phyloP scores from a whole-genome alignment of 2,329 filamentous ascomycete species.

The Ceratocystis albifundus region DNA sequence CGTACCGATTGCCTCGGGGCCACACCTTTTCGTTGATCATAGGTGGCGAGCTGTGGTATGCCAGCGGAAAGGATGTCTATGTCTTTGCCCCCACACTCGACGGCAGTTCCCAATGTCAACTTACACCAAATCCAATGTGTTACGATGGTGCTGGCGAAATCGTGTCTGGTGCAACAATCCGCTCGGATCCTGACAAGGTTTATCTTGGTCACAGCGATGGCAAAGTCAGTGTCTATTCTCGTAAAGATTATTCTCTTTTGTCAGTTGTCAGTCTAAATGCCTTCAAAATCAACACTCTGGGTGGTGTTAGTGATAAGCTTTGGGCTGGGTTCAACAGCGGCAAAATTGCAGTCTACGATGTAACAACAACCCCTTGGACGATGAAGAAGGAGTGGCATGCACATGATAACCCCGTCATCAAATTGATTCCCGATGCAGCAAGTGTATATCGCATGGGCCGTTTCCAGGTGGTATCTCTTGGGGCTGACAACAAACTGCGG shows the following conservation, averaged over 20 bases:
- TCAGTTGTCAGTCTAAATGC: slow-evolving; percentile 74
- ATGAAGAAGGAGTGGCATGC: slow-evolving; percentile 92
- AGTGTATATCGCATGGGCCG: slow-evolving; percentile 78
- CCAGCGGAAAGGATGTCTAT: slow-evolving; percentile 73
- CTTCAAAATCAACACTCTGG: slow-evolving; percentile 86
- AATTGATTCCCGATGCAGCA: slow-evolving; percentile 64
- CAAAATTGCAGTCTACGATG: slow-evolving; percentile 87
- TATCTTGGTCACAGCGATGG: slow-evolving; percentile 90
- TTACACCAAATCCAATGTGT: slow-evolving; percentile 57
- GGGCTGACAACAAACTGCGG: slow-evolving; percentile 72
- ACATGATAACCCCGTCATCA: slow-evolving; percentile 70
- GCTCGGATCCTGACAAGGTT: slow-evolving; percentile 62
- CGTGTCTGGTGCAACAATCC: slow-evolving; percentile 67
- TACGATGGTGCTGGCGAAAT: slow-evolving; percentile 72
- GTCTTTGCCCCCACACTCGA: slow-evolving; percentile 65
- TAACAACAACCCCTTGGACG: slow-evolving; percentile 67
- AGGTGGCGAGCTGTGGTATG: slow-evolving; percentile 78
- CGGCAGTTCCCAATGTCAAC: slow-evolving; percentile 59
- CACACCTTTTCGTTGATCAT: slow-evolving; percentile 83
- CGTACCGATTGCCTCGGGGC: slow-evolving; percentile 65
- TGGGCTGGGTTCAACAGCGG: slow-evolving; percentile 96
- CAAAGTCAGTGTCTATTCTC: slow-evolving; percentile 87
- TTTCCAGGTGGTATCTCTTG: slow-evolving; percentile 73
- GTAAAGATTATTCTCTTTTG: slow-evolving; percentile 63
- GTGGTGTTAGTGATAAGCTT: slow-evolving; percentile 66